phyloP scores from a whole-genome alignment of 2,329 filamentous ascomycete genomes.

The Elsinoe australis region DNA sequence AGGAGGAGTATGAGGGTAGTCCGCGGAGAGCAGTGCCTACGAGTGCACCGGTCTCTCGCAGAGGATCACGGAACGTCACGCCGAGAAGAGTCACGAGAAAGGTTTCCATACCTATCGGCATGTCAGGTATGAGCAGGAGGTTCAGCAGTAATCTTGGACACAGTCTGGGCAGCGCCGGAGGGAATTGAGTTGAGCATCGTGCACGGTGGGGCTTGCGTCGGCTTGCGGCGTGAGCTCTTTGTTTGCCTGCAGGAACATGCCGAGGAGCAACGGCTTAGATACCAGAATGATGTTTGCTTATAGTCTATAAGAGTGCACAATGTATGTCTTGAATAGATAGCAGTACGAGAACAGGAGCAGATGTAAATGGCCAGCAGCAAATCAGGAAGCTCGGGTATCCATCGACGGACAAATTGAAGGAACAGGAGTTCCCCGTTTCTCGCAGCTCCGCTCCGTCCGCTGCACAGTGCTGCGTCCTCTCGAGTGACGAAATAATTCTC shows the following conservation, averaged over 20 bases:
- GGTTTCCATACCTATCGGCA: conserved; percentile 40
- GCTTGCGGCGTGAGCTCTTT: no score
- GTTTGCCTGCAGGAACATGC: background rate
- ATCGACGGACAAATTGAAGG: no score
- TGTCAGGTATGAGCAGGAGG: conserved; percentile 40
- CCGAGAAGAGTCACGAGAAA: conserved; percentile 32
- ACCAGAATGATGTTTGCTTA: no score
- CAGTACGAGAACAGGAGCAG: no score
- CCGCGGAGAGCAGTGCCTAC: conserved; percentile 15
- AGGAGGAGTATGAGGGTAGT: conserved; percentile 20
- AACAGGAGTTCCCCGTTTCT: no score
- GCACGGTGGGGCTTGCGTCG: background rate
- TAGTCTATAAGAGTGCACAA: no score
- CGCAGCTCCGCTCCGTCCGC: no score
- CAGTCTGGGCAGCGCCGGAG: conserved; percentile 28
- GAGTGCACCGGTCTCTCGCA: conserved; percentile 20
- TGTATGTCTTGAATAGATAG: no score
- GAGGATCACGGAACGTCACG: conserved; percentile 18
- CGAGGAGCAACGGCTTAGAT: background rate
- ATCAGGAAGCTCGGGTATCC: no score
- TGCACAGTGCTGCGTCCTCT: background rate
- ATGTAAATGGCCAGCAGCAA: no score
- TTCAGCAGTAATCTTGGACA: conserved; percentile 41
- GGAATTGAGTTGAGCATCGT: background rate
- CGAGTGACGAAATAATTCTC: conserved; percentile 3